phyloP scores from a whole-genome alignment of 805 yeast species.

The Trichomonascus vanleenenianus region DNA sequence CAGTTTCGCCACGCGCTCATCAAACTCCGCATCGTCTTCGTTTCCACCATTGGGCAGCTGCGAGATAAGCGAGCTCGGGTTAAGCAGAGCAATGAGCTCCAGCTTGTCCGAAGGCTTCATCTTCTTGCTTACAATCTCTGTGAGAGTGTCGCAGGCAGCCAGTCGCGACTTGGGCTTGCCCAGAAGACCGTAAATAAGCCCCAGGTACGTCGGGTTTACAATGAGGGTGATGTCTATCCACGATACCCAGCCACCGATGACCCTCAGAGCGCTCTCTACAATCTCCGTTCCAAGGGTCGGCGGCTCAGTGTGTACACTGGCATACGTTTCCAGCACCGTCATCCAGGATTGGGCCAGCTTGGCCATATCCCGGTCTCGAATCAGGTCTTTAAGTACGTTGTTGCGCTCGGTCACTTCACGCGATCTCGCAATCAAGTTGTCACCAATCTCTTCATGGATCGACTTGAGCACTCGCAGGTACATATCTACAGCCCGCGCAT shows the following conservation, averaged over 20 bases:
- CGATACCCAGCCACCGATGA: slow-evolving; percentile 78
- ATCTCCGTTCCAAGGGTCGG: slow-evolving; percentile 35
- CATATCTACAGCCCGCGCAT: slow-evolving; percentile 52
- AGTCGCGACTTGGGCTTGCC: slow-evolving; percentile 41
- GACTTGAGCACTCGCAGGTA: slow-evolving; percentile 65
- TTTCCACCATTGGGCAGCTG: slow-evolving; percentile 30
- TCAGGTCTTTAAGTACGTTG: slow-evolving; percentile 68
- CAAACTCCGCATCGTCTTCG: slow-evolving; percentile 51
- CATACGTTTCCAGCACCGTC: slow-evolving; percentile 38
- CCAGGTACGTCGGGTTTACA: slow-evolving; percentile 51
- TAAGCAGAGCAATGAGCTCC: slow-evolving; percentile 59
- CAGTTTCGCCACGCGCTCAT: slow-evolving; percentile 69
- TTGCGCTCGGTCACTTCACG: slow-evolving; percentile 53
- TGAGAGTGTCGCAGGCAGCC: slow-evolving; percentile 47
- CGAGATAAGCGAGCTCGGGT: slow-evolving; percentile 48
- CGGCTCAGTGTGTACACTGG: slow-evolving; percentile 18
- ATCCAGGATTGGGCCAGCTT: slow-evolving; percentile 62
- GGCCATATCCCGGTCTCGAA: slow-evolving; percentile 70
- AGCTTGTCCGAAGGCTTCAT: slow-evolving; percentile 69
- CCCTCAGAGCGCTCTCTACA: slow-evolving; percentile 49
- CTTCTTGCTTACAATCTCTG: slow-evolving; percentile 65
- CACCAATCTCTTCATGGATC: slow-evolving; percentile 90
- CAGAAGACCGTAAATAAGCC: slow-evolving; percentile 51
- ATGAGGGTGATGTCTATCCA: slow-evolving; percentile 87
- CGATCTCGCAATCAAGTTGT: slow-evolving; percentile 70